A percentile compares a stretch with the other conserved stretches of the same genome.
phyloP scores from a whole-genome alignment of 257 asterid genomes.

The Fraxinus pennsylvanica region DNA sequence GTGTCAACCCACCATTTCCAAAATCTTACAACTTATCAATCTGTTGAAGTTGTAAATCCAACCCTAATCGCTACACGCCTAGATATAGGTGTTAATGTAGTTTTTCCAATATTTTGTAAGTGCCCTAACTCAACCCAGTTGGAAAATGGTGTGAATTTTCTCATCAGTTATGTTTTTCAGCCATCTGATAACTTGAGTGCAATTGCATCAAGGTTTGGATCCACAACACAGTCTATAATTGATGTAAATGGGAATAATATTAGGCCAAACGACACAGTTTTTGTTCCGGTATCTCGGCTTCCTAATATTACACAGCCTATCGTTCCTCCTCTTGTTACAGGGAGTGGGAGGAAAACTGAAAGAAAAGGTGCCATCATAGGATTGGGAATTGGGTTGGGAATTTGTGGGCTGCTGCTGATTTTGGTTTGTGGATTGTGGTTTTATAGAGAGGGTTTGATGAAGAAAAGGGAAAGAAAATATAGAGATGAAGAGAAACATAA shows the following conservation, averaged over 20 bases:
- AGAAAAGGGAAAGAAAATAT: conserved; percentile 26
- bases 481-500: conserved; percentile 46
- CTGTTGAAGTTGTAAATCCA: conserved; percentile 74
- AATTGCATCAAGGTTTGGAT: conserved; percentile 52
- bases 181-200: conserved; percentile 52
- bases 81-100: conserved; percentile 30
- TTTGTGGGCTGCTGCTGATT: conserved; percentile 46
- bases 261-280: conserved; percentile 49
- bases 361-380: conserved; percentile 59
- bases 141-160: conserved; percentile 39
- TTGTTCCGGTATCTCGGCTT: conserved; percentile 66
- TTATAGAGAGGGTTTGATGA: conserved; percentile 41
- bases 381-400: conserved; percentile 61
- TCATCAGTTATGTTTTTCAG: conserved; percentile 69
- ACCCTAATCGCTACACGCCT: conserved; percentile 40
- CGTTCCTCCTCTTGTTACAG: conserved; percentile 20
- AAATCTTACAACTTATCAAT: conserved; percentile 73
- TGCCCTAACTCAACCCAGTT: conserved; percentile 57
- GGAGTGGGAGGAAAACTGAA: conserved; percentile 19
- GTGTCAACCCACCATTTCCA: conserved; percentile 43
- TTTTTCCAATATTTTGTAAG: conserved; percentile 78
- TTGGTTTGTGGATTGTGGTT: conserved; percentile 46
- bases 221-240: conserved; percentile 42
- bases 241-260: conserved; percentile 53
- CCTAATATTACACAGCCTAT: conserved; percentile 63